Conservation (phyloP, 2,329 filamentous ascomycete genomes). For the Venturia carpophila region DNA sequence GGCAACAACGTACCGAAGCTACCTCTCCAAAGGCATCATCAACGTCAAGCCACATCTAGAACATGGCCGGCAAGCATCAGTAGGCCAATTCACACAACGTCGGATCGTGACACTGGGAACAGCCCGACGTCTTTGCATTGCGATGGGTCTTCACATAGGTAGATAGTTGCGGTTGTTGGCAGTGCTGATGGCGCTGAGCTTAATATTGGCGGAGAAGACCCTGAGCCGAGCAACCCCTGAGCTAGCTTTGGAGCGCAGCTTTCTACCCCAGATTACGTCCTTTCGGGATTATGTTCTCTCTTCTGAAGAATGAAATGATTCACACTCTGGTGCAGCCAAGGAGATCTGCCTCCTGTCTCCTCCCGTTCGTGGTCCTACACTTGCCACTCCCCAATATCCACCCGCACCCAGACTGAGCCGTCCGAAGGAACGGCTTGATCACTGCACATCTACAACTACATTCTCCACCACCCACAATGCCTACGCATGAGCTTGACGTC, state of each 20-base stretch:
- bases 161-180: background rate
- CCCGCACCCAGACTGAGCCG: background rate
- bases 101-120: too few species aligned
- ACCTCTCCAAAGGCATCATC: background rate
- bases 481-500: background rate
- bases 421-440: background rate
- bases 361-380: background rate
- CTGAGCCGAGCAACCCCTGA: background rate
- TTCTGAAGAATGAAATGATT: background rate
- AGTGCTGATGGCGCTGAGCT: background rate
- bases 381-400: background rate
- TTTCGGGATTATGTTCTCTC: background rate
- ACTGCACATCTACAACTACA: background rate
- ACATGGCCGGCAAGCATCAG: too few species aligned
- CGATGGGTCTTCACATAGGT: background rate
- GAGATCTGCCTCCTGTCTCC: too few species aligned
- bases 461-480: background rate
- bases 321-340: background rate
- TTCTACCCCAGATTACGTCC: background rate
- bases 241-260: background rate
- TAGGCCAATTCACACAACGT: too few species aligned
- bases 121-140: too few species aligned
- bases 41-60: too few species aligned
- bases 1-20: background rate
- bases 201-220: background rate